Conservation (phyloP, 257 asterid species). For the Penstemon newberryi region DNA sequence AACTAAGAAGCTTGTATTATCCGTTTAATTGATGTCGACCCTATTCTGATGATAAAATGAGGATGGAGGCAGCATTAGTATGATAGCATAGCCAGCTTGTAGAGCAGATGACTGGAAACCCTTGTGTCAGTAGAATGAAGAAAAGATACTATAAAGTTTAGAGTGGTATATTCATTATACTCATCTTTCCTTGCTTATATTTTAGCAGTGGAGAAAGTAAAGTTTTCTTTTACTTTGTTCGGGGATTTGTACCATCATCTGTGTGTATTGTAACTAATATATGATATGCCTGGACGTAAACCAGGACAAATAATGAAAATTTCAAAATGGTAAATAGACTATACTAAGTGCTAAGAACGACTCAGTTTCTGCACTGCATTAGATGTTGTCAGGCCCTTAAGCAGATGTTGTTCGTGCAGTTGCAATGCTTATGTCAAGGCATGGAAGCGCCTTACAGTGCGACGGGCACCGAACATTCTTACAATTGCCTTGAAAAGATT, state of each 20-base stretch:
- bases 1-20: too few relatives aligned
- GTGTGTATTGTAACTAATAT: background rate
- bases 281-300: background rate
- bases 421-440: slow-evolving; percentile 97
- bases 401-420: slow-evolving; percentile 50
- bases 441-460: slow-evolving; percentile 89
- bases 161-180: background rate
- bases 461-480: slow-evolving; percentile 86
- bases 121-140: background rate
- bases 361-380: background rate
- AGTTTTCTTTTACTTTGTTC: background rate
- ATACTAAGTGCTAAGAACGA: background rate
- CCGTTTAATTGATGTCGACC: too few relatives aligned
- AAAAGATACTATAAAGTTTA: background rate
- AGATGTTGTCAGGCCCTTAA: slow-evolving; percentile 17
- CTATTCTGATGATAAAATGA: too few relatives aligned
- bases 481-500: slow-evolving; percentile 96
- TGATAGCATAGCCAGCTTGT: background rate
- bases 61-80: background rate
- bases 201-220: background rate
- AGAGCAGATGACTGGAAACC: background rate
- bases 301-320: background rate
- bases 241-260: too few relatives aligned
- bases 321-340: background rate
- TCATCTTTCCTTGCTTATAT: background rate